These are phyloP conservation scores for Xerophyta viscosa DNA, from an alignment of 106 monocot genomes.

Conservation along the genomic window DNA sequence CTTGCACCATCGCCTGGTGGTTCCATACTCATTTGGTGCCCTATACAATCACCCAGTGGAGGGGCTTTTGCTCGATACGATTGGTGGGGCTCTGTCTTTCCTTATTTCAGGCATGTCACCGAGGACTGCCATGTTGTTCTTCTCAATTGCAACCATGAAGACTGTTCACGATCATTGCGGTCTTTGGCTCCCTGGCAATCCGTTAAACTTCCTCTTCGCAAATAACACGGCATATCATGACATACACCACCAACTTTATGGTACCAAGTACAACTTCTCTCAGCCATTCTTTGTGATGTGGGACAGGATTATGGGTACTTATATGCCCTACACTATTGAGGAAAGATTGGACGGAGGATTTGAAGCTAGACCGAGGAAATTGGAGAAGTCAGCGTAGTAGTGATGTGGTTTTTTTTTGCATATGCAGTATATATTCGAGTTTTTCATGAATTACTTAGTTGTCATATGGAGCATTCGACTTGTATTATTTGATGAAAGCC, in stretches of 20 bases:
- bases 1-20: slow-evolving; percentile 13
- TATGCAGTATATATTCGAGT: too few relatives aligned
- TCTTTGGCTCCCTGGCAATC: slow-evolving; percentile 14
- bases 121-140: slow-evolving; percentile 9
- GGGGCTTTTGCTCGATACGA: slow-evolving; percentile 4
- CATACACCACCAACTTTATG: slow-evolving; percentile 10
- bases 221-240: slow-evolving; percentile 16
- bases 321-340: slow-evolving; percentile 8
- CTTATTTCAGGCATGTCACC: slow-evolving; percentile 15
- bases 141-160: slow-evolving; percentile 11
- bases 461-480: too few relatives aligned
- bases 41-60: slow-evolving; percentile 17
- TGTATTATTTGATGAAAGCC: too few relatives aligned
- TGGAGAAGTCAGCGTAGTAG: background rate
- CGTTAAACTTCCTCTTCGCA: slow-evolving; percentile 7
- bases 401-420: too few relatives aligned
- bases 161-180: slow-evolving; percentile 12
- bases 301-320: slow-evolving; percentile 13
- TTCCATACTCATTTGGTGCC: slow-evolving; percentile 15
- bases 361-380: slow-evolving; percentile 4
- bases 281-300: slow-evolving; percentile 9
- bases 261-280: slow-evolving; percentile 13
- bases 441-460: too few relatives aligned
- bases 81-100: slow-evolving; percentile 3
- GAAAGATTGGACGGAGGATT: slow-evolving; percentile 6